These are phyloP conservation scores for Gnetum montanum DNA, from an alignment of 75 land plant species.

Conservation along the genomic window DNA sequence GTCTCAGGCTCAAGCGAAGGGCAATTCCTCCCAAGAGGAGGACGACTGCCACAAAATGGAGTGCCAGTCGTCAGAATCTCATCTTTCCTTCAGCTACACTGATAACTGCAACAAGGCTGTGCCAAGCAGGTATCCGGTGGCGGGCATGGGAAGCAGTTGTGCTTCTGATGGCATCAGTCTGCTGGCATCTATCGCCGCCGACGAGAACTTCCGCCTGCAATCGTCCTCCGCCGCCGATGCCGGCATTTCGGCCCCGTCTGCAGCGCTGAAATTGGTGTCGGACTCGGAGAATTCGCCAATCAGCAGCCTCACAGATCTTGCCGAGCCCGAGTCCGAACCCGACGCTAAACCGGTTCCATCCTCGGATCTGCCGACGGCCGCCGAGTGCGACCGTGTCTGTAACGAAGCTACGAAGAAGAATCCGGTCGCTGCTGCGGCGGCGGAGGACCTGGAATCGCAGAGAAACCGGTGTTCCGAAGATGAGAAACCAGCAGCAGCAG, in stretches of 20 bases:
- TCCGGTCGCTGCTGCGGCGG: not conserved
- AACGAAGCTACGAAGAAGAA: not conserved
- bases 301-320: constrained; percentile 2
- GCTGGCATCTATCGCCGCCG: constrained; percentile 18
- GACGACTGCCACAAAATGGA: too few species aligned
- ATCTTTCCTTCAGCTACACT: constrained; percentile 7
- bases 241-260: not conserved
- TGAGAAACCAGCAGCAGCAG: not conserved
- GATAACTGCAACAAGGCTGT: constrained; percentile 6
- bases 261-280: constrained; percentile 1
- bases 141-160: too few species aligned
- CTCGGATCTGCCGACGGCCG: not conserved
- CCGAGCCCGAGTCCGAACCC: not conserved
- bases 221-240: too few species aligned
- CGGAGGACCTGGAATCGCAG: not conserved
- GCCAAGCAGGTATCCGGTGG: too few species aligned
- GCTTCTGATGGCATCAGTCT: constrained; percentile 14
- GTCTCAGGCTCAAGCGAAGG: not conserved
- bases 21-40: not conserved
- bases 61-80: constrained; percentile 6
- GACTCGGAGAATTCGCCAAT: constrained; percentile 9
- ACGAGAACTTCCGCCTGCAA: constrained; percentile 13
- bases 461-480: not conserved
- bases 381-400: not conserved
- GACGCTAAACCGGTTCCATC: not conserved